Evolutionary conservation across 1,284 basidiomycete species (phyloP), one percentile per base, ranked within the genome.

Genomic region (Microbotryomycetes sp.): DNA sequence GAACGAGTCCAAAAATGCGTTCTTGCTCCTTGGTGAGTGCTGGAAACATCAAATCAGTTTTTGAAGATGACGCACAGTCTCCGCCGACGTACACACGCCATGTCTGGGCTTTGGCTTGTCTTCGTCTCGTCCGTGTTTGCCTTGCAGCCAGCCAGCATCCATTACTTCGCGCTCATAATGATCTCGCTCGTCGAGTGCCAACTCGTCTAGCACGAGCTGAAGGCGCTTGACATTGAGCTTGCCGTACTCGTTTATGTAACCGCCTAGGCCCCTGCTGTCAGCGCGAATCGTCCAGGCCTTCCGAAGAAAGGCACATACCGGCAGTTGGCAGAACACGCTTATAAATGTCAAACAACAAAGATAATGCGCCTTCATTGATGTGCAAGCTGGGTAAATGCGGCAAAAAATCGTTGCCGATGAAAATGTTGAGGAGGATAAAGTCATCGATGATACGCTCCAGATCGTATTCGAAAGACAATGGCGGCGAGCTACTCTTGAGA

Each of bases 371-470:
- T 76, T 97, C 91, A 73, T 97, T 93, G 75, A 98, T 98, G 74
- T 98, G 96, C 46, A 98, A 76, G 74, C 96, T 92, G 5, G 94
- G 96, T 56, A 98, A 78, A 78, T 98, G 91, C 7, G 94, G 94
- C 69, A 98, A 77, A 77, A 97, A 97, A 78, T 97, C 93, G 75
- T 97, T 98, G 31, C 93, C 94, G 56, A 97, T 86, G 72, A 98
- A 97, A 52, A 97, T 90, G 51, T 91, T 90, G 70, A 98, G 84
- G 16, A 98, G 80, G 71, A 98, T 89, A 76, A 97, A 97, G 77
- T 98, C 94, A 76, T 98, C 94, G 73, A 98, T 96, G 75, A 98
- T 82, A 31, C 88, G 84, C 75, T 98, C 94, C 59, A 97, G 82
- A 71, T 81, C 88, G 76, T 90, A 91, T 27, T 77, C 74, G 77